Base-by-base conservation (phyloP, 352 stramenopile species). In the Pythium periplocum region DNA sequence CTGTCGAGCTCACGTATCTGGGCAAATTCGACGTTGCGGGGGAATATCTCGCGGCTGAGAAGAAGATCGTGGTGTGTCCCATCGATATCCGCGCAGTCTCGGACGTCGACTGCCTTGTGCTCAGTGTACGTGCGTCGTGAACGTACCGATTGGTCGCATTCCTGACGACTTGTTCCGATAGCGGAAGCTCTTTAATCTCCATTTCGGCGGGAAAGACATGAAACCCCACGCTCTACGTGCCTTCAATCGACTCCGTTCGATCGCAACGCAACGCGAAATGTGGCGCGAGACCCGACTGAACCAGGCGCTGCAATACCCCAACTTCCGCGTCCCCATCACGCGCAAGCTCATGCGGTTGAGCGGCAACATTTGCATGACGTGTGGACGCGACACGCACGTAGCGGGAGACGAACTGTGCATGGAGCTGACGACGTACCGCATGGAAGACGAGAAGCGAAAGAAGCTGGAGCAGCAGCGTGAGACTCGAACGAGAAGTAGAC, bases 291-390 rank as follows among this genome's bases (percentile, higher is more conserved):
- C 81, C 1, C 78, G 83, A 26, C 66, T 93, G 34, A 64, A 83
- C 36, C 81, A 92, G 50, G 80, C 81, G 6, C 61, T 87, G 46
- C 48, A 71, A 42, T 89, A 91, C 47, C 78, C 83, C 30, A 74
- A 79, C 42, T 52, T 90, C 45, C 78, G 75, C 32, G 73, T 90
- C 17, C 77, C 80, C 10, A 87, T 90, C 58, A 91, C 81, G 31
- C 71, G 79, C 44, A 91, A 90, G 57, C 79, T 92, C 59, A 92
- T 93, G 83, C 77, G 83, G 4, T 62, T 90, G 4, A 92, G 81
- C 51, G 79, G 74, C 31, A 94, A 94, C 43, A 66, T 61, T 41
- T 94, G 83, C 51, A 72, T 86, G 52, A 89, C 84, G 61, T 92
- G 81, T 56, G 79, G 79, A 0, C 68, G 80, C 26, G 51, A 72